Evolutionary conservation across 805 yeast genomes (phyloP).

Genomic region (Candida ovalis): DNA sequence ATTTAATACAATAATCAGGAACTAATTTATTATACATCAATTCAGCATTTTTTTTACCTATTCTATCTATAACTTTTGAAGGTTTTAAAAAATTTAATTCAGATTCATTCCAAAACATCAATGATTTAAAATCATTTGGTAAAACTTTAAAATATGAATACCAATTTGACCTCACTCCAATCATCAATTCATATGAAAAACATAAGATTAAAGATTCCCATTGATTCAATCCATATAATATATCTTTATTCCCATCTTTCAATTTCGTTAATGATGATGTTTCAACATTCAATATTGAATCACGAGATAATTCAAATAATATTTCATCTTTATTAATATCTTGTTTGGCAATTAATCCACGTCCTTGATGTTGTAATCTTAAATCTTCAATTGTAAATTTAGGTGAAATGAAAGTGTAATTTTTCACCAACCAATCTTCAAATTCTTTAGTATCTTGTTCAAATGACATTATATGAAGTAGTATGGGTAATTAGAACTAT

Average conservation of each 20-base stretch:
- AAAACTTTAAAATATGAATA: conserved; percentile 64
- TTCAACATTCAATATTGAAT: conserved; percentile 52
- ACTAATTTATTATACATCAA: conserved; percentile 49
- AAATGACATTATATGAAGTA: conserved; percentile 5
- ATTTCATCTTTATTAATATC: conserved; percentile 60
- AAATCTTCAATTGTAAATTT: conserved; percentile 61
- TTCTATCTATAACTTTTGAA: conserved; percentile 61
- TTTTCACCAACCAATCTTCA: conserved; percentile 39
- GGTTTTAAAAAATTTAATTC: conserved; percentile 62
- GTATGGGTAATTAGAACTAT: neutral
- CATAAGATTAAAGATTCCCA: conserved; percentile 80
- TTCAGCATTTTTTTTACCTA: conserved; percentile 68
- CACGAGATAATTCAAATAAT: conserved; percentile 67
- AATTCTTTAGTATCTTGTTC: conserved; percentile 37
- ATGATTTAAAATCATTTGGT: conserved; percentile 60
- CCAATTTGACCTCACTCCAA: conserved; percentile 56
- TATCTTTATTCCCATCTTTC: conserved; percentile 31
- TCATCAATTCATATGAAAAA: conserved; percentile 56
- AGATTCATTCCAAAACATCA: conserved; percentile 74
- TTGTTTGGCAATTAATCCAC: conserved; percentile 66
- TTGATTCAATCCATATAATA: conserved; percentile 44
- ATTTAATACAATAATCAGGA: conserved; percentile 35
- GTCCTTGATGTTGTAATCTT: conserved; percentile 59
- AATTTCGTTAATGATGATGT: conserved; percentile 44
- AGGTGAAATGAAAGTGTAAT: conserved; percentile 47